Percentiles rank a stretch among this genome's conserved stretches.
These are phyloP conservation scores for Leucogyrophana mollusca DNA, from an alignment of 768 basidiomycete species.

Conservation along the genomic window DNA sequence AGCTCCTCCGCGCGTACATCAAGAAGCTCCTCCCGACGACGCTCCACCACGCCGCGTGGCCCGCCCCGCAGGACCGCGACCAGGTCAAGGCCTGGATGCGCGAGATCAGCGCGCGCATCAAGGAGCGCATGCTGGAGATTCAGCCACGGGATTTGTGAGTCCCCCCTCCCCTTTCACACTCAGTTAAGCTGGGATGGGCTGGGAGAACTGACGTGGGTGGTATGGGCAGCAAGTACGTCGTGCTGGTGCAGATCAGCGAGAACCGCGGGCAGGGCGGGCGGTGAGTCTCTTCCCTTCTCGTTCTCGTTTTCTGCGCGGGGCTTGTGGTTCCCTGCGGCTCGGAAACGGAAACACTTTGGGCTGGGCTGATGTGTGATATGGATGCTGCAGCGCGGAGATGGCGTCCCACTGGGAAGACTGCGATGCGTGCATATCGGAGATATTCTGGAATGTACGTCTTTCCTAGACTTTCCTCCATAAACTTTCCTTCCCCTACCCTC, in stretches of 20 bases:
- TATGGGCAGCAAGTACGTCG: conserved; percentile 73
- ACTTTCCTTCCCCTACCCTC: conserved; percentile 5
- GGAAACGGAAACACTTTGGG: too few species aligned
- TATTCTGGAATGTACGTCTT: conserved; percentile 70
- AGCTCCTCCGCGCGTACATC: conserved; percentile 73
- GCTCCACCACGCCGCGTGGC: conserved; percentile 64
- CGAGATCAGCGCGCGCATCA: conserved; percentile 81
- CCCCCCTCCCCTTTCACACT: background rate
- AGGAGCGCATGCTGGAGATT: conserved; percentile 83
- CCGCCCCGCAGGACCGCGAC: conserved; percentile 66
- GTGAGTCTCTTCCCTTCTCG: conserved; percentile 39
- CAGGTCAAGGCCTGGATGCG: conserved; percentile 75
- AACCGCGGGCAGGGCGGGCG: conserved; percentile 84
- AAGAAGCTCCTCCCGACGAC: conserved; percentile 77
- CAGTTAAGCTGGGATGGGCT: too few species aligned
- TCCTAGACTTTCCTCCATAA: conserved; percentile 4
- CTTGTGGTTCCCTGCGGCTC: too few species aligned
- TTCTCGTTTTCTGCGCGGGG: too few species aligned
- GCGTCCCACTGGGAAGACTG: conserved; percentile 88
- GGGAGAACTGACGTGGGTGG: too few species aligned
- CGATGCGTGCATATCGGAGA: conserved; percentile 74
- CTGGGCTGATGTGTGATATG: too few species aligned
- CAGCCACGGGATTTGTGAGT: conserved; percentile 82
- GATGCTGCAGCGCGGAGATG: conserved; percentile 72
- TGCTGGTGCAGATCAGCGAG: conserved; percentile 82